Evolutionary conservation across 2,329 filamentous ascomycete genomes (phyloP).

Genomic region (Setomelanomma holmii): DNA sequence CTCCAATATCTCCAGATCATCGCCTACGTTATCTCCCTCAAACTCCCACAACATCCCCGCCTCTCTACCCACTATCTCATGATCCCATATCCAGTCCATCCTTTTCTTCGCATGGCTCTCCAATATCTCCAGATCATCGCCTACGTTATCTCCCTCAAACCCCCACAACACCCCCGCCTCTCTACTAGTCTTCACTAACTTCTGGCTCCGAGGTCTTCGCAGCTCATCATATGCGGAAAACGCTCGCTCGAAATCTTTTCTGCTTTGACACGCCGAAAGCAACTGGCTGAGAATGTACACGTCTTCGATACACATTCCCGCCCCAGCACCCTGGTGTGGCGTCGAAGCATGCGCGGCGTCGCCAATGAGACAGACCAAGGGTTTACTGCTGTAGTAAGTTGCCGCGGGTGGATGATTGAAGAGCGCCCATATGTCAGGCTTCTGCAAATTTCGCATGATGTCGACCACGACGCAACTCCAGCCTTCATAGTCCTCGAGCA

Average conservation of each 20-base stretch:
- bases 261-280: slow-evolving; percentile 39
- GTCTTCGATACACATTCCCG: slow-evolving; percentile 64
- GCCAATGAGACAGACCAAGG: slow-evolving; percentile 56
- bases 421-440: slow-evolving; percentile 57
- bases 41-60: slow-evolving; percentile 52
- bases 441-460: slow-evolving; percentile 49
- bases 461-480: slow-evolving; percentile 27
- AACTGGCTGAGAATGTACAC: slow-evolving; percentile 54
- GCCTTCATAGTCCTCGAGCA: slow-evolving; percentile 33
- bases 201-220: slow-evolving; percentile 49
- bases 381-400: slow-evolving; percentile 46
- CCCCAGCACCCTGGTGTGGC: slow-evolving; percentile 61
- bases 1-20: slow-evolving; percentile 45
- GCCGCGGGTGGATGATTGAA: slow-evolving; percentile 56
- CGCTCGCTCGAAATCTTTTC: slow-evolving; percentile 32
- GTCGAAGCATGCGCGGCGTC: slow-evolving; percentile 63
- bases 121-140: slow-evolving; percentile 46
- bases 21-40: slow-evolving; percentile 35
- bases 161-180: slow-evolving; percentile 52
- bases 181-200: slow-evolving; percentile 49
- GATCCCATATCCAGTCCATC: slow-evolving; percentile 52
- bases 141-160: slow-evolving; percentile 37
- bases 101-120: slow-evolving; percentile 35
- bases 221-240: slow-evolving; percentile 50
- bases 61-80: no score